Base-by-base conservation (phyloP, 1,284 basidiomycete genomes). In the Pseudozyma sp. region DNA sequence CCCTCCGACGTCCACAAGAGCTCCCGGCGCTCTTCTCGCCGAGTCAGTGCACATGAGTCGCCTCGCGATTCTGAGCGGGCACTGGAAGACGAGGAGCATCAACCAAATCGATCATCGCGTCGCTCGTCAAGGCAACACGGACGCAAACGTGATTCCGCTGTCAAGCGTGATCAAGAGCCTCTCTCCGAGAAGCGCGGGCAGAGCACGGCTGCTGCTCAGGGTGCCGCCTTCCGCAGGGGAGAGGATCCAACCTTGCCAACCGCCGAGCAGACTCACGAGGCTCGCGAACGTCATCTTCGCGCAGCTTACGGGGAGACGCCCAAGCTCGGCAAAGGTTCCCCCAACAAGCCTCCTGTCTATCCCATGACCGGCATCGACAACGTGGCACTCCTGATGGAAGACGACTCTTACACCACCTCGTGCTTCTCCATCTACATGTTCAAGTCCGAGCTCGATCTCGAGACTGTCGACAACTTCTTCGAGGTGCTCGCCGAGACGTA, bases 391-490 rank as follows among this genome's bases (percentile, higher is more conserved):
- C 54, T 84, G 8, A 81, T 84, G 80, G 82, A 84, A 44, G 73
- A 80, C 49, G 79, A 82, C 44, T 53, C 71, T 14, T 84, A 82
- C 68, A 81, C 81, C 42, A 75, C 76, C 29, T 81, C 74, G 44
- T 84, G 82, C 70, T 84, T 79, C 71, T 82, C 80, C 51, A 81
- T 84, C 49, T 84, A 84, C 77, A 69, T 81, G 62, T 84, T 84
- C 75, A 76, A 76, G 45, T 62, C 79, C 30, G 72, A 73, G 48
- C 68, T 84, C 52, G 81, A 83, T 54, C 67, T 78, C 53, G 65
- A 75, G 55, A 83, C 82, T 3, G 75, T 83, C 50, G 64, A 75
- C 35, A 73, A 78, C 50, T 84, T 84, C 58, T 83, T 84, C 60
- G 74, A 81, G 50, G 73, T 77, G 35, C 72, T 84, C 5, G 76